Evolutionary conservation across 257 asterid genomes (phyloP).

Genomic region (Rauvolfia tetraphylla): DNA sequence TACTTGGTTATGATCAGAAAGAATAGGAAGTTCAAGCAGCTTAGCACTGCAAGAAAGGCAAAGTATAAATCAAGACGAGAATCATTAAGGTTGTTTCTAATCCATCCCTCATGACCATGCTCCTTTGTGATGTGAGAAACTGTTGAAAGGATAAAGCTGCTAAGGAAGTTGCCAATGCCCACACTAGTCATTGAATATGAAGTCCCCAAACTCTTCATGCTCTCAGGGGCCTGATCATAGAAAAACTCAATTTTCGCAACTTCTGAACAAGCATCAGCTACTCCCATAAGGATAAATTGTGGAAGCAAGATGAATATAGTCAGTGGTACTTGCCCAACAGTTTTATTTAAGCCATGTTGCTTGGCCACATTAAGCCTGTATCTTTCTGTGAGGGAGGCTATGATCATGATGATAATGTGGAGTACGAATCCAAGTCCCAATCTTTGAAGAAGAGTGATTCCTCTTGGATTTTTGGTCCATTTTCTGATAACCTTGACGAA

Average conservation of each 20-base stretch:
- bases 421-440: constrained; percentile 74
- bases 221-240: constrained; percentile 30
- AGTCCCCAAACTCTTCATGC: constrained; percentile 44
- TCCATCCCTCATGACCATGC: constrained; percentile 54
- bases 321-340: constrained; percentile 45
- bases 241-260: constrained; percentile 25
- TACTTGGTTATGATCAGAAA: constrained; percentile 46
- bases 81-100: constrained; percentile 61
- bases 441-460: constrained; percentile 69
- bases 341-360: constrained; percentile 26
- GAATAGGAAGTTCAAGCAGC: constrained; percentile 45
- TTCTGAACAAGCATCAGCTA: constrained; percentile 20
- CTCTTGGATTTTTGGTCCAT: constrained; percentile 74
- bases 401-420: constrained; percentile 60
- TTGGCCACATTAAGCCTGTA: constrained; percentile 57
- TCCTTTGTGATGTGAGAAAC: constrained; percentile 49
- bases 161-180: constrained; percentile 63
- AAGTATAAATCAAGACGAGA: constrained; percentile 77
- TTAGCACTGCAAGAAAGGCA: constrained; percentile 54
- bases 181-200: constrained; percentile 61
- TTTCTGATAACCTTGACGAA: constrained; percentile 37
- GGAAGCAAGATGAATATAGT: constrained; percentile 51
- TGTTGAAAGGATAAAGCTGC: constrained; percentile 58
- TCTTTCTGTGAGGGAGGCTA: constrained; percentile 58
- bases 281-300: constrained; percentile 26